Evolutionary conservation across 75 land plant genomes (phyloP), one percentile per base, ranked within the genome.

Genomic region (Azolla pinnata): DNA sequence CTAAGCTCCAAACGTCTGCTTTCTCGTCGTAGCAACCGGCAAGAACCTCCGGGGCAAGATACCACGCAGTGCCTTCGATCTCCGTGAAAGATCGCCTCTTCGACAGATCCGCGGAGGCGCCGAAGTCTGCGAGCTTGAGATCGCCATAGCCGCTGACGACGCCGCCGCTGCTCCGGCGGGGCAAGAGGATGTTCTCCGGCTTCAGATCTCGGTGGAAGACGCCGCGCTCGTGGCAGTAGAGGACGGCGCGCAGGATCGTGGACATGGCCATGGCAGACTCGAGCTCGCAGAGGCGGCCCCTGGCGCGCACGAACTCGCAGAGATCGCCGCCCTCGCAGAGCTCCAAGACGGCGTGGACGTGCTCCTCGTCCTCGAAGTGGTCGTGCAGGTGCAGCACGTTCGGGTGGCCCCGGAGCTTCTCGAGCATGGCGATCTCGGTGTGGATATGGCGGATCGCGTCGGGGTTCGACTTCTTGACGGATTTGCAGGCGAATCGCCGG

Each of bases 311-410:
- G 46, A 78, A 65, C 35, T 81, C 84, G 44, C 77, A 81, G 23
- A 84, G 79, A 44, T 81, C 84, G 8, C 88, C 88, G 0, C 88
- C 88, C 20, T 80, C 74, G 44, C 88, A 84, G 30, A 83, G 75
- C 64, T 84, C 88, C 88, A 84, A 78, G 9, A 81, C 81, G 29
- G 81, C 49, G 48, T 81, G 69, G 23, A 81, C 66, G 1, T 73
- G 69, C n/a, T 75, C 62, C 16, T 48, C 59, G 56, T 84, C 84
- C 71, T 84, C 88, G 57, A 68, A 78, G 3, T 72, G 75, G 54
- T 78, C 88, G 42, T 51, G 65, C 12, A 71, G 69, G 48, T 45
- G 56, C 0, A 84, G 81, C 30, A 84, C 81, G 63, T 81, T 81
- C 0, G 79, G 79, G 44, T 81, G 81, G 26, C 28, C 31, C 18